phyloP scores from a whole-genome alignment of 768 basidiomycete species.

The Tylopilus subfusipes region DNA sequence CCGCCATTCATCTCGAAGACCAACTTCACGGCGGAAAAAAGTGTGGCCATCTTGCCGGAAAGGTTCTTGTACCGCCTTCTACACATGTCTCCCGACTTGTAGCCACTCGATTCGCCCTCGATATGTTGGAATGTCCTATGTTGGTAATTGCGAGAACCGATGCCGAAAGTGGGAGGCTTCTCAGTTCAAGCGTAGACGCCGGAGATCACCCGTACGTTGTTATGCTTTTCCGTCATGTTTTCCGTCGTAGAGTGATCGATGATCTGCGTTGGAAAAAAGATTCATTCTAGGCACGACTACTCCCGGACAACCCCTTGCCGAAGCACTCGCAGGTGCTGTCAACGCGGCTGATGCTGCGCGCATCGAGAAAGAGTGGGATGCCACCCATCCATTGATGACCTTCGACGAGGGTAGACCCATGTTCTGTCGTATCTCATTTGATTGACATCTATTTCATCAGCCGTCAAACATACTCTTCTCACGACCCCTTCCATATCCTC shows the following conservation, averaged over 20 bases:
- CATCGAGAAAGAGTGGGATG: constrained; percentile 76
- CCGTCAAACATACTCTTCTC: constrained; percentile 23
- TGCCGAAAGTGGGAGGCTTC: constrained; percentile 79
- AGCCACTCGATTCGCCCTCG: constrained; percentile 85
- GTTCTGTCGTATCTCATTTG: constrained; percentile 43
- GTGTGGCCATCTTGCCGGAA: constrained; percentile 89
- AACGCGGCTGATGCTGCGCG: constrained; percentile 66
- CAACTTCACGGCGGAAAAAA: constrained; percentile 95
- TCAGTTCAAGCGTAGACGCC: constrained; percentile 80
- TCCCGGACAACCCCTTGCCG: constrained; percentile 52
- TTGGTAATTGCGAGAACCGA: constrained; percentile 90
- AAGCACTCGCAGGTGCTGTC: constrained; percentile 63
- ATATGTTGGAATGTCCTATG: constrained; percentile 85
- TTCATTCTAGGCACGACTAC: constrained; percentile 64
- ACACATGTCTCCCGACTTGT: constrained; percentile 83
- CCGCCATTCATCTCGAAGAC: constrained; percentile 91
- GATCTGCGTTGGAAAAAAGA: constrained; percentile 31
- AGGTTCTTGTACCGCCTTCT: constrained; percentile 88
- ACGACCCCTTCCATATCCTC: constrained; percentile 22
- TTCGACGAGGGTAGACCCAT: constrained; percentile 71
- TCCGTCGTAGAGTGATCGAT: constrained; percentile 3
- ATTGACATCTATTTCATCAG: constrained; percentile 11
- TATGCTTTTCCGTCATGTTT: constrained; percentile 21
- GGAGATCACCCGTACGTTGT: constrained; percentile 61
- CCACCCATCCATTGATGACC: constrained; percentile 64